Evolutionary conservation across 2,329 filamentous ascomycete species (phyloP), one percentile per base, ranked within the genome.

Genomic region (Fusarium pseudonygamai): DNA sequence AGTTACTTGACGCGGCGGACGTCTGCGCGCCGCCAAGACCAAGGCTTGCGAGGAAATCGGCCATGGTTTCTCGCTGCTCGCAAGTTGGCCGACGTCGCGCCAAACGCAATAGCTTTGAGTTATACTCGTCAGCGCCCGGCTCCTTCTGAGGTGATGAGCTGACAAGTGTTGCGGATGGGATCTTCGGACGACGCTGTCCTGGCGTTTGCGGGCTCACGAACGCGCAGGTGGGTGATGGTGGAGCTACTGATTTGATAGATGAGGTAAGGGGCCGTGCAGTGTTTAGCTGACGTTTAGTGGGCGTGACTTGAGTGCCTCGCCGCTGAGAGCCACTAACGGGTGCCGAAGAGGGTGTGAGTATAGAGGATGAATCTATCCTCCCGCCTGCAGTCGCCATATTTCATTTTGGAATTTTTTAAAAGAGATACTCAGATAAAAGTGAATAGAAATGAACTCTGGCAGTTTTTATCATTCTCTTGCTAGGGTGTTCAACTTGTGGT

Each of bases 21-120:
- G 72, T 64, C 37, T 78, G 75, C 53, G 70, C 65, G 46, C 71
- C 75, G 50, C 74, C 76, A 47, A 84, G 75, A 52, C 79, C 78
- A 73, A 83, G 81, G 74, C 80, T 82, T 56, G 80, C 78, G 12
- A 84, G 79, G 60, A 84, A 83, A 75, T 83, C 82, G 28, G 79
- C 75, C 82, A 84, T 84, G n/a, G 40, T 52, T 56, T 50, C 59
- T 55, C 59, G 39, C 53, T 49, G 45, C 28, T 60, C 57, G 30
- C 32, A 22, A 32, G 36, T 26, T 30, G 60, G 46, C 24, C 52
- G 34, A 28, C 52, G 62, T 72, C 64, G 69, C 53, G 32, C 64
- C 55, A 74, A 64, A 20, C 64, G 67, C 55, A 75, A 49, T 20
- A 74, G 69, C 64, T 70, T 70, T 15, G 46, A 52, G 28, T 72